These are phyloP conservation scores for Annulohypoxylon bovei DNA, from an alignment of 495 filamentous ascomycete genomes.

Conservation along the genomic window DNA sequence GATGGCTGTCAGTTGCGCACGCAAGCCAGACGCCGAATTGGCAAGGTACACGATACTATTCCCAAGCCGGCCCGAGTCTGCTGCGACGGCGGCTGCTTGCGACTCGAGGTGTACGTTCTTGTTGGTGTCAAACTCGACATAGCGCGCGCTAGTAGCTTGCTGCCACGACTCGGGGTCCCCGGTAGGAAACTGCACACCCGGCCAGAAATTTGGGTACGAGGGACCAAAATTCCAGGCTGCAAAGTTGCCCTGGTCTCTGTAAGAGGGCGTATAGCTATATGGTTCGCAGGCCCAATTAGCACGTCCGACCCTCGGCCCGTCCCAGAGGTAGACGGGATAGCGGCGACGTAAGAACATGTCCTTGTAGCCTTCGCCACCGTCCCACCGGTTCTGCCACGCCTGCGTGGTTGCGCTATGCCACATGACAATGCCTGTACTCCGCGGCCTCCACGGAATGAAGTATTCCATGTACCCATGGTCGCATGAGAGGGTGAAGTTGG, in stretches of 20 bases:
- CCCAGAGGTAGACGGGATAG: slow-evolving; percentile 62
- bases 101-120: slow-evolving; percentile 54
- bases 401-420: slow-evolving; percentile 62
- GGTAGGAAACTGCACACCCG: slow-evolving; percentile 56
- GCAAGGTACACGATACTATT: slow-evolving; percentile 55
- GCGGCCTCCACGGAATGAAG: slow-evolving; percentile 57
- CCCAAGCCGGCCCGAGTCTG: slow-evolving; percentile 57
- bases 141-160: slow-evolving; percentile 54
- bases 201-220: slow-evolving; percentile 52
- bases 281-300: slow-evolving; percentile 58
- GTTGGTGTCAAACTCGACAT: slow-evolving; percentile 56
- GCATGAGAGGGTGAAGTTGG: slow-evolving; percentile 53
- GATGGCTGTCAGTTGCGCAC: slow-evolving; percentile 54
- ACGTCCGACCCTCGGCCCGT: slow-evolving; percentile 57
- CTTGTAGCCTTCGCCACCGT: slow-evolving; percentile 60
- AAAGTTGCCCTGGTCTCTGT: slow-evolving; percentile 57
- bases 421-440: slow-evolving; percentile 57
- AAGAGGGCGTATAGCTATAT: slow-evolving; percentile 49
- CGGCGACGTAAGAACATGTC: slow-evolving; percentile 59
- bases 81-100: slow-evolving; percentile 53
- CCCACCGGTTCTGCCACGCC: slow-evolving; percentile 60
- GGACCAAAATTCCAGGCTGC: slow-evolving; percentile 59
- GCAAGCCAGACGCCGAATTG: slow-evolving; percentile 57
- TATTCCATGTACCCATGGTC: slow-evolving; percentile 64
- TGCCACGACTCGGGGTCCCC: slow-evolving; percentile 51